Evolutionary conservation across 2,329 filamentous ascomycete species (phyloP).

Genomic region (Cyclaneusma minus): DNA sequence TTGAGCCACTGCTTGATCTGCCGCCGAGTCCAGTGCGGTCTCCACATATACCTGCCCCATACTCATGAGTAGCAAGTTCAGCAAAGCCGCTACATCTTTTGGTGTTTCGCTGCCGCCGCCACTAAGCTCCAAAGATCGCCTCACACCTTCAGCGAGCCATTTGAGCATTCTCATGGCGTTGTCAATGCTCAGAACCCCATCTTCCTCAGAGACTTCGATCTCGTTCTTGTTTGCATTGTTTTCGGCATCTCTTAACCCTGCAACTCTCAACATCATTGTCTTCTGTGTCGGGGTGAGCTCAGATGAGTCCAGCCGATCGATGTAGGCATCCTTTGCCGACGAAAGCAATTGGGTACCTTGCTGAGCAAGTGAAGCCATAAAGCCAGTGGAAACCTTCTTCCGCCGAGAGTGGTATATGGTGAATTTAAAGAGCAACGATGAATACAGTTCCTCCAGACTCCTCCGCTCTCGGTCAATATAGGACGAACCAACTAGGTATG

Average conservation of each 20-base stretch:
- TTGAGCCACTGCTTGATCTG: conserved; percentile 58
- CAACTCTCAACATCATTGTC: conserved; percentile 76
- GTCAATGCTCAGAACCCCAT: conserved; percentile 67
- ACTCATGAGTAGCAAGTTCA: conserved; percentile 68
- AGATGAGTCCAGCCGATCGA: conserved; percentile 75
- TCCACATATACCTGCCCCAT: conserved; percentile 75
- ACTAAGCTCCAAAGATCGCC: conserved; percentile 80
- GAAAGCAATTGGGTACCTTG: conserved; percentile 79
- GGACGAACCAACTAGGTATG: conserved; percentile 51
- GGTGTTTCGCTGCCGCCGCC: conserved; percentile 77
- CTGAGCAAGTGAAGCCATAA: conserved; percentile 83
- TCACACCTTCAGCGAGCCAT: conserved; percentile 91
- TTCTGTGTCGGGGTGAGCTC: conserved; percentile 82
- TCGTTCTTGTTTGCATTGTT: conserved; percentile 60
- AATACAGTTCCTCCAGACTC: conserved; percentile 68
- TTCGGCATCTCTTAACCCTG: conserved; percentile 62
- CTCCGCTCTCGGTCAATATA: conserved; percentile 56
- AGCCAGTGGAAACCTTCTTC: conserved; percentile 79
- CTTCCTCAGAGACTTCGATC: conserved; percentile 79
- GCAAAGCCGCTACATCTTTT: conserved; percentile 77
- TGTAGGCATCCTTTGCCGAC: conserved; percentile 79
- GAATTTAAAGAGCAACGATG: conserved; percentile 88
- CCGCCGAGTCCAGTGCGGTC: conserved; percentile 51
- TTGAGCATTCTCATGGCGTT: conserved; percentile 96
- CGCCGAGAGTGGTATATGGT: conserved; percentile 83